phyloP scores from a whole-genome alignment of 306 rosid genomes.

The Corylus americana region DNA sequence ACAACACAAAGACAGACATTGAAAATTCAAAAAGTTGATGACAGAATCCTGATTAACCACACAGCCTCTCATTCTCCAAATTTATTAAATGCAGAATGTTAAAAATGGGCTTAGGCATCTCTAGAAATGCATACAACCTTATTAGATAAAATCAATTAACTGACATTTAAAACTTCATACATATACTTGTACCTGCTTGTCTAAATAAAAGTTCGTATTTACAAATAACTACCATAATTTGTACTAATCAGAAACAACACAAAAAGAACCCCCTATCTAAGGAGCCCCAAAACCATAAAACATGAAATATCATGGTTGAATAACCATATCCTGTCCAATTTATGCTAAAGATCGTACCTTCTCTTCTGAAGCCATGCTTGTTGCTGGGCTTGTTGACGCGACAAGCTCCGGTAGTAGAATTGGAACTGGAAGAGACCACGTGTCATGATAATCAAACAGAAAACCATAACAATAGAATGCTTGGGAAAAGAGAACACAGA shows the following conservation, averaged over 20 bases:
- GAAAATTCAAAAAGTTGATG: background rate
- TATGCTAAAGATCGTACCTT: constrained; percentile 49
- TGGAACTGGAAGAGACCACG: constrained; percentile 61
- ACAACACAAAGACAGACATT: background rate
- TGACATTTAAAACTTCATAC: background rate
- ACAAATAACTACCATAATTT: background rate
- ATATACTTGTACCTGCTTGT: background rate
- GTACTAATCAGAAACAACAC: background rate
- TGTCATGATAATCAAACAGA: constrained; percentile 8
- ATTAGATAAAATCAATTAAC: background rate
- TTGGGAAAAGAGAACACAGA: constrained; percentile 25
- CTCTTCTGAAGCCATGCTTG: constrained; percentile 99
- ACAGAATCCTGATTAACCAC: background rate
- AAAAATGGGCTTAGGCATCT: background rate
- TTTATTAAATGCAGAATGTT: background rate
- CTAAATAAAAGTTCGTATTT: background rate
- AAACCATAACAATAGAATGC: constrained; percentile 16
- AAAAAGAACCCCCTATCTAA: background rate
- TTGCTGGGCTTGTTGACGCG: constrained; percentile 97
- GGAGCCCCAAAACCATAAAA: constrained; percentile 7
- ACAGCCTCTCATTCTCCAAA: background rate
- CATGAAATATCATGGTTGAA: background rate
- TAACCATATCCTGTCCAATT: constrained; percentile 9
- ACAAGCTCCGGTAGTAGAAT: constrained; percentile 73
- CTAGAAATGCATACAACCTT: background rate